phyloP scores from a whole-genome alignment of 352 stramenopile species.

The Phytophthora pini region DNA sequence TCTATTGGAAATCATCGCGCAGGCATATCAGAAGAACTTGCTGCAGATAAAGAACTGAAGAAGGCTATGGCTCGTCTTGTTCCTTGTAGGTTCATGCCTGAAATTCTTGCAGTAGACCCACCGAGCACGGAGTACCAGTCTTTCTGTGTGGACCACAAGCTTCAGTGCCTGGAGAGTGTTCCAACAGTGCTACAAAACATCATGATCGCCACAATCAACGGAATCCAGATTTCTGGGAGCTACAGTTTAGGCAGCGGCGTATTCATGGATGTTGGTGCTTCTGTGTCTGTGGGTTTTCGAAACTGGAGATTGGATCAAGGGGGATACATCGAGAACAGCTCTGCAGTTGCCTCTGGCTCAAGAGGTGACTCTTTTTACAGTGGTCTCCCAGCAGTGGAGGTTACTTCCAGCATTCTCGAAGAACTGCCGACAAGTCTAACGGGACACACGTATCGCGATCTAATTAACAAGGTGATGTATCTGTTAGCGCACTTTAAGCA shows the following conservation, averaged over 20 bases:
- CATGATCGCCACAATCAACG: constrained; percentile 72
- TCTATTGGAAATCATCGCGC: constrained; percentile 23
- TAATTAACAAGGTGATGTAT: constrained; percentile 73
- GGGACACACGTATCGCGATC: constrained; percentile 68
- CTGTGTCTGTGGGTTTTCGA: constrained; percentile 17
- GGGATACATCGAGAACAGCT: constrained; percentile 49
- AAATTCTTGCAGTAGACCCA: constrained; percentile 58
- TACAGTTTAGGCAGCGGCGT: constrained; percentile 39
- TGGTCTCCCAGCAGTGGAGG: constrained; percentile 30
- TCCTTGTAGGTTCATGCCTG: constrained; percentile 53
- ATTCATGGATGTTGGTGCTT: constrained; percentile 8
- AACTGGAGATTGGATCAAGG: constrained; percentile 45
- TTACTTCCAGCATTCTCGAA: constrained; percentile 53
- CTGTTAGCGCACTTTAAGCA: constrained; percentile 76
- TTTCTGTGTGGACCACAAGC: constrained; percentile 49
- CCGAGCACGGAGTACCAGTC: constrained; percentile 44
- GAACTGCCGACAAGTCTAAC: constrained; percentile 68
- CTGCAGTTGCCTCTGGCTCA: constrained; percentile 13
- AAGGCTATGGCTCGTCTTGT: constrained; percentile 46
- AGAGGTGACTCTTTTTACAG: constrained; percentile 34
- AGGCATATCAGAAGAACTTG: constrained; percentile 27
- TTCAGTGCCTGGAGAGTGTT: constrained; percentile 66
- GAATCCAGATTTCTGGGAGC: constrained; percentile 36
- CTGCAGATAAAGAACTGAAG: constrained; percentile 42
- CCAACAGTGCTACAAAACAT: constrained; percentile 65